Evolutionary conservation across 495 filamentous ascomycete genomes (phyloP).

Genomic region (Hypoxylon intermedium): DNA sequence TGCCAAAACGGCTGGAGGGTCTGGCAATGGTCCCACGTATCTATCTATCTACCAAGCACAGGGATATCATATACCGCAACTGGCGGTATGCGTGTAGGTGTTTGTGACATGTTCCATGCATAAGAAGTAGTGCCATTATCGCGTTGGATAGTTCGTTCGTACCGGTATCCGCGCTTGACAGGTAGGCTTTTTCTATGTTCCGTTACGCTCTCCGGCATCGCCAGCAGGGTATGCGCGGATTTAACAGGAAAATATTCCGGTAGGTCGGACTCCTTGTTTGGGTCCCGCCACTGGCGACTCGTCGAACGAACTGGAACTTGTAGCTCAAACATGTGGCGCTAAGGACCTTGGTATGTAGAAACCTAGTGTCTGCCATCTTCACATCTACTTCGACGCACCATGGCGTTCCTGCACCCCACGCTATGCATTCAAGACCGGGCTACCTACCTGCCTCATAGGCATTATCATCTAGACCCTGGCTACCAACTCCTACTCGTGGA

Average conservation of each 20-base stretch:
- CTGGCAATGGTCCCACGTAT: neutral
- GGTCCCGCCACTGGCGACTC: neutral
- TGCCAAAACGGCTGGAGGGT: too few relatives aligned
- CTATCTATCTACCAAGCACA: neutral
- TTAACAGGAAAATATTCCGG: neutral
- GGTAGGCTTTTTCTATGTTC: neutral
- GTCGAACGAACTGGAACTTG: neutral
- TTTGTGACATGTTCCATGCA: neutral
- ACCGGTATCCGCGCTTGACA: neutral
- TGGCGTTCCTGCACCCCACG: too few relatives aligned
- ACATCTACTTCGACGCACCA: too few relatives aligned
- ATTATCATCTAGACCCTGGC: too few relatives aligned
- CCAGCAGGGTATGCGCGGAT: neutral
- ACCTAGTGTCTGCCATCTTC: too few relatives aligned
- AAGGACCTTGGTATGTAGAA: neutral
- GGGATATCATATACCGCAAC: neutral
- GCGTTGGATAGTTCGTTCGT: neutral
- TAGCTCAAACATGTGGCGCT: neutral
- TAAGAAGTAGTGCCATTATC: neutral
- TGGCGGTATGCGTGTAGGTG: neutral
- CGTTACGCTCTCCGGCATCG: neutral
- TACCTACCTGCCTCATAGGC: too few relatives aligned
- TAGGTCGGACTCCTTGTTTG: neutral
- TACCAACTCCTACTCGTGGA: too few relatives aligned
- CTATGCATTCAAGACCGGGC: too few relatives aligned